These are phyloP conservation scores for Fraxinus excelsior DNA, from an alignment of 257 asterid species.

Conservation along the genomic window DNA sequence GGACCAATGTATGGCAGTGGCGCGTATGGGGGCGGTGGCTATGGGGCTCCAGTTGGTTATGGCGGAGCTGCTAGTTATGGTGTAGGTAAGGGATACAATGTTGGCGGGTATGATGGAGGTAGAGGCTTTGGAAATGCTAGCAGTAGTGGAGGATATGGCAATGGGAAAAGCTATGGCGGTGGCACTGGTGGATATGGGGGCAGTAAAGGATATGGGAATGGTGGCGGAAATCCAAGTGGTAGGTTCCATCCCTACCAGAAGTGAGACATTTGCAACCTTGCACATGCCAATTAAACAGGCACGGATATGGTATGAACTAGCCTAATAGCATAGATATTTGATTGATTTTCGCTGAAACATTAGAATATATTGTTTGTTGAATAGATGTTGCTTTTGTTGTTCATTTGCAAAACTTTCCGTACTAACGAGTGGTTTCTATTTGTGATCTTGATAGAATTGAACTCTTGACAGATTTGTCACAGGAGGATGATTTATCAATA, in stretches of 20 bases:
- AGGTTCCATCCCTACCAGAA: constrained; percentile 88
- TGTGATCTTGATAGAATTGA: constrained; percentile 6
- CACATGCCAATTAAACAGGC: background rate
- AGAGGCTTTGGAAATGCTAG: constrained; percentile 56
- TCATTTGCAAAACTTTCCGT: constrained; percentile 10
- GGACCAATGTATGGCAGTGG: constrained; percentile 85
- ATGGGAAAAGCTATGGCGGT: constrained; percentile 42
- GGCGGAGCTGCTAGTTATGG: constrained; percentile 72
- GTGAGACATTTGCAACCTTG: constrained; percentile 32
- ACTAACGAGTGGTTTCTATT: constrained; percentile 20
- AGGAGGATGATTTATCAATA: background rate
- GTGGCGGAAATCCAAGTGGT: constrained; percentile 47
- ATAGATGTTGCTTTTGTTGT: constrained; percentile 8
- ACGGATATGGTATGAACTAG: background rate
- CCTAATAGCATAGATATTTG: constrained; percentile 18
- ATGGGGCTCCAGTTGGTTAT: constrained; percentile 61
- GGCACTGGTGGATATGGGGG: constrained; percentile 46
- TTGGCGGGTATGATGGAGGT: constrained; percentile 56
- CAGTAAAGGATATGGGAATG: constrained; percentile 54
- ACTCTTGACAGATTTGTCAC: constrained; percentile 16
- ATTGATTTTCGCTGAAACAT: constrained; percentile 10
- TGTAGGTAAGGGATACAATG: constrained; percentile 54
- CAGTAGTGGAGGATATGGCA: constrained; percentile 59
- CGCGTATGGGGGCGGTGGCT: constrained; percentile 69
- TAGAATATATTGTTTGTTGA: constrained; percentile 31